Evolutionary conservation across 2,329 filamentous ascomycete genomes (phyloP), one percentile per base, ranked within the genome.

Genomic region (Rugonectria rugulosa): DNA sequence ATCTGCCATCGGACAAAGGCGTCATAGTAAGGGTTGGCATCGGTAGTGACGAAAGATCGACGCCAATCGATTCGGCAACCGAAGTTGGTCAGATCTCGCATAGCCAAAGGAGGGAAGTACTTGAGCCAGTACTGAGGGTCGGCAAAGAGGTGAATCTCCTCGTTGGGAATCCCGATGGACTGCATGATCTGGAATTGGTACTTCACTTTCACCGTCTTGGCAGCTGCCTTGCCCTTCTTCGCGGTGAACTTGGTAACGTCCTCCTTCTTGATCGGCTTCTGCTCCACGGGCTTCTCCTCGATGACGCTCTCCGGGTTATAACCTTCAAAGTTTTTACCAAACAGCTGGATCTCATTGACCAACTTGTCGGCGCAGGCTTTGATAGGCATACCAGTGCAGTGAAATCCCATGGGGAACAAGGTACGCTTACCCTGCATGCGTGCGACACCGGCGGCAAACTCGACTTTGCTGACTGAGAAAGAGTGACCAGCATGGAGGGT

Each of bases 281-380:
- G 86, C 15, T 86, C 84, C 26, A 85, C 83, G 0, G 81, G 73
- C n/a, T 74, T 72, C 21, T 81, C 77, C 42, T 77, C 72, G 40
- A 81, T 80, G 31, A 81, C 82, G 24, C 78, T 79, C 10, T 89
- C 86, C 51, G 87, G 84, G 49, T 84, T 81, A 75, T 92, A 96
- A 41, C 83, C 80, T 69, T 93, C 88, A 61, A 98, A 98, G 69
- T 92, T 87, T 71, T 89, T 78, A 19, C 95, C 95, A 69, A 98
- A 99, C 77, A 89, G 81, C 75, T 91, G 87, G 53, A 98, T 88
- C 77, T 99, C 95, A 60, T 91, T 87, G 56, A 89, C 87, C 40
- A 99, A 85, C 81, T 98, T 98, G 80, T 99, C 94, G 50, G 95
- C 92, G 69, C 91, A 96, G 6, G 95, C 93, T 77, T 97, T 97